Percentiles rank a stretch among this genome's conserved stretches.
These are phyloP conservation scores for Phytophthora fragariae DNA, from an alignment of 352 stramenopile species.

Conservation along the genomic window DNA sequence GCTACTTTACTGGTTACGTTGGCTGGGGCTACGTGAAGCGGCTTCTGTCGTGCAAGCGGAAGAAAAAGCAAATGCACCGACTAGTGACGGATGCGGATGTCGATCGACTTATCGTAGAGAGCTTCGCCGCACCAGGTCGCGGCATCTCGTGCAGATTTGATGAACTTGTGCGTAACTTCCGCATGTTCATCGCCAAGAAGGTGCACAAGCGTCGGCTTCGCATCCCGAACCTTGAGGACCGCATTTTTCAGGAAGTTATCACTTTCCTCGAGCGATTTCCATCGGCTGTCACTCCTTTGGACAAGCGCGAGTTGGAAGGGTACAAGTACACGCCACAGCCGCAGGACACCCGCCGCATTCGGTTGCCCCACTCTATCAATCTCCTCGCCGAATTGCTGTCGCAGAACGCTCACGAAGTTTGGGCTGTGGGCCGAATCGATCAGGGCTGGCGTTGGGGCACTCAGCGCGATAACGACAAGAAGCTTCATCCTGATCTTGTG, in stretches of 20 bases:
- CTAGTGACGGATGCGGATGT: conserved; percentile 76
- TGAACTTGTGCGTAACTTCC: conserved; percentile 82
- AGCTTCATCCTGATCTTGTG: conserved; percentile 74
- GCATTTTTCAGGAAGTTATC: conserved; percentile 77
- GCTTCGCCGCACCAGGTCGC: conserved; percentile 63
- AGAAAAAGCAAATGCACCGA: conserved; percentile 55
- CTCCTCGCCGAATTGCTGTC: conserved; percentile 71
- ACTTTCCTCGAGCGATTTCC: conserved; percentile 81
- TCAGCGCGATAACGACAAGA: conserved; percentile 70
- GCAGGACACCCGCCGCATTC: conserved; percentile 67
- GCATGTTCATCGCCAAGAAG: conserved; percentile 86
- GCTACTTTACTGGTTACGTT: conserved; percentile 67
- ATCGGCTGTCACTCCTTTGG: conserved; percentile 66
- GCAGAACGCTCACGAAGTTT: conserved; percentile 85
- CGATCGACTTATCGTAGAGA: conserved; percentile 67
- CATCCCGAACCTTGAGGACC: conserved; percentile 70
- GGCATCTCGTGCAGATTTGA: conserved; percentile 85
- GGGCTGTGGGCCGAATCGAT: conserved; percentile 71
- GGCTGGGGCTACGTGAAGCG: conserved; percentile 56
- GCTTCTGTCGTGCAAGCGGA: conserved; percentile 49
- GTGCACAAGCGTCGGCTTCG: conserved; percentile 62
- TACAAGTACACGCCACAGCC: conserved; percentile 84
- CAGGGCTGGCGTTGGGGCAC: conserved; percentile 77
- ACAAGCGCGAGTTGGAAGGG: conserved; percentile 82
- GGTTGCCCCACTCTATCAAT: conserved; percentile 69